Percentiles rank a stretch among this genome's conserved stretches.
Conservation (phyloP, 2,329 filamentous ascomycete species). For the Colletotrichum chrysophilum region DNA sequence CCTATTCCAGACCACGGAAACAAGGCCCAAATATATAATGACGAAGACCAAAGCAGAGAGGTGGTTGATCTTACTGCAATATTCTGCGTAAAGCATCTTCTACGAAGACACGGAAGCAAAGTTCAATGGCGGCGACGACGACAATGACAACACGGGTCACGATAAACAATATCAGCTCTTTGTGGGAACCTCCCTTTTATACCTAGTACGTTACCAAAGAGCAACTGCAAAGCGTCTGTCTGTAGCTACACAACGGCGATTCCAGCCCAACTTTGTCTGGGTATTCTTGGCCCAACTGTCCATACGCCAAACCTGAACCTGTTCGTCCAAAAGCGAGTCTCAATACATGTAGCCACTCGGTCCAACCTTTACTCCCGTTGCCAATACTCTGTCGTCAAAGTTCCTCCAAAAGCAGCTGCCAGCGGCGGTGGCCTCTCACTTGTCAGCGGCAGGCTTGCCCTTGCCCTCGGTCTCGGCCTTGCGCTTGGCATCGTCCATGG, state of each 20-base stretch:
- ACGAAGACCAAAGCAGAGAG: too few species aligned
- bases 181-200: background rate
- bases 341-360: background rate
- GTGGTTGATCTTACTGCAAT: too few species aligned
- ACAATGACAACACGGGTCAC: too few species aligned
- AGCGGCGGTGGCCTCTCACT: rapidly evolving
- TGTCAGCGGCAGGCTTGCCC: background rate
- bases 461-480: rapidly evolving
- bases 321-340: background rate
- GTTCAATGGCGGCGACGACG: too few species aligned
- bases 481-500: background rate
- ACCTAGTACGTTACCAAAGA: background rate
- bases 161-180: rapidly evolving
- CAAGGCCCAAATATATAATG: too few species aligned
- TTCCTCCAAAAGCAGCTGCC: background rate
- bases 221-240: background rate
- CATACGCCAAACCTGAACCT: background rate
- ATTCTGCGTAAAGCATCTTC: too few species aligned
- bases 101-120: too few species aligned
- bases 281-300: background rate
- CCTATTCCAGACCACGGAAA: too few species aligned
- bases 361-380: background rate
- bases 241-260: background rate
- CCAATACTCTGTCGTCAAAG: background rate
- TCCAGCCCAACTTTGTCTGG: background rate